Base-by-base conservation (phyloP, 2,329 filamentous ascomycete species). In the Arachnomyces sp. region DNA sequence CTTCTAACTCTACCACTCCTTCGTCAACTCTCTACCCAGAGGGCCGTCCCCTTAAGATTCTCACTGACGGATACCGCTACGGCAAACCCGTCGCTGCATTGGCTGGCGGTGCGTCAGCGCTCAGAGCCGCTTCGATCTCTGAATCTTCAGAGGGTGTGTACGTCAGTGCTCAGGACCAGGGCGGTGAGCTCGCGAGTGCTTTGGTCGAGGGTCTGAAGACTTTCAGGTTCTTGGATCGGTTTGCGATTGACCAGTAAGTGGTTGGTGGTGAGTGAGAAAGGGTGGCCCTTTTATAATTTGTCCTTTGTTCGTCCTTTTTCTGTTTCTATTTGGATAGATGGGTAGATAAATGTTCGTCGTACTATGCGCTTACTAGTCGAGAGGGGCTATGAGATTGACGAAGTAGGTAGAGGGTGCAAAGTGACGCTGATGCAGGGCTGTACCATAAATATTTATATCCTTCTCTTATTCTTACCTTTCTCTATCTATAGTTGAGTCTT, bases 11-110 rank as follows among this genome's bases (percentile, higher is more conserved):
- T 4, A 55, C 57, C 13, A 57, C 56, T 13, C 57, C 57, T 1
- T 55, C 55, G 15, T 74, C 72, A 3, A 67, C 76, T 0, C 64
- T 85, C 5, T 86, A 74, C 58, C 82, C 82, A 1, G 65, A 72
- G 2, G 76, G 76, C 1, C 70, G 80, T 0, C 82, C 82, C 0
- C 59, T 71, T 2, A 72, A 82, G 63, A 80, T 86, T 37, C 57
- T 84, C 13, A 55, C 68, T 12, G 74, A 80, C 52, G 75, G 70
- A 0, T 86, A 77, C 62, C 66, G 74, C 16, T 86, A 78, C 67
- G 82, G 81, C 3, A 87, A 87, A 68, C 78, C 82, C 0, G 65
- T 86, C 16, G 80, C 68, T 11, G 75, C 73, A 18, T 48, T 84
- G 1, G 80, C 78, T 9, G 61, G 60, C 0, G 61, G 49, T n/a